Conservation (phyloP, 2,329 filamentous ascomycete genomes). For the Davidsoniella neocaledoniae region DNA sequence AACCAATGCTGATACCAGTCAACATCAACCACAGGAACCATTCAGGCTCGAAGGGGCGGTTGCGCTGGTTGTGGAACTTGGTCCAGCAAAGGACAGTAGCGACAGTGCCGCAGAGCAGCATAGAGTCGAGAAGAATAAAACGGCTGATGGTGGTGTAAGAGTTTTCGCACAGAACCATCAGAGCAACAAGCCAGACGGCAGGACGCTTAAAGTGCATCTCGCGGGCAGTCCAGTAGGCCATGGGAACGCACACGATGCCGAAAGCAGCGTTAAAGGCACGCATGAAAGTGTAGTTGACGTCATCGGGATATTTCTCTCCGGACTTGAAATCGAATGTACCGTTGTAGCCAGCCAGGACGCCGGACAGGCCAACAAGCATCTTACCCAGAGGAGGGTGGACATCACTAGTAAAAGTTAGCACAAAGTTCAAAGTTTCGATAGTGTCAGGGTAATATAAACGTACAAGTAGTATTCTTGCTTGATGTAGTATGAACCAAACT, state of each 20-base stretch:
- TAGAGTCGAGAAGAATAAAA: slow-evolving; percentile 95
- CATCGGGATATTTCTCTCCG: slow-evolving; percentile 81
- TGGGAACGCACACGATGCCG: slow-evolving; percentile 76
- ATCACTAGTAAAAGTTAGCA: slow-evolving; percentile 16
- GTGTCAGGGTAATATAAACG: slow-evolving; percentile 1
- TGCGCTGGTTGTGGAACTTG: slow-evolving; percentile 80
- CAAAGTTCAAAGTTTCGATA: neutral
- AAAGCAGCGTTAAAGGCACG: slow-evolving; percentile 93
- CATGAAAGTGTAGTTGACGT: slow-evolving; percentile 97
- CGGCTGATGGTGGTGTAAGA: slow-evolving; percentile 98
- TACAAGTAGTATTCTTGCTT: slow-evolving; percentile 96
- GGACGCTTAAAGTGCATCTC: slow-evolving; percentile 75
- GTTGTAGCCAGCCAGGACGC: slow-evolving; percentile 94
- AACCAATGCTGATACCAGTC: slow-evolving; percentile 90
- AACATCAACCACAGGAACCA: slow-evolving; percentile 93
- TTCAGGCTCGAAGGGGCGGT: slow-evolving; percentile 71
- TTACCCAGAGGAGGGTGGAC: slow-evolving; percentile 92
- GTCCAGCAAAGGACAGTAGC: slow-evolving; percentile 94
- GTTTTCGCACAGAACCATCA: slow-evolving; percentile 98
- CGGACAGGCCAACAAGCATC: slow-evolving; percentile 93
- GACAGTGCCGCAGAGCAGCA: slow-evolving; percentile 98
- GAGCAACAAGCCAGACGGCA: slow-evolving; percentile 82
- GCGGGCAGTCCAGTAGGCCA: slow-evolving; percentile 89
- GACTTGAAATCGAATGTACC: slow-evolving; percentile 99
- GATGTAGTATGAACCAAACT: slow-evolving; percentile 97